A percentile compares a stretch with the other conserved stretches of the same genome.
Conservation (phyloP, 2,329 filamentous ascomycete genomes). For the Talaromyces sp. region DNA sequence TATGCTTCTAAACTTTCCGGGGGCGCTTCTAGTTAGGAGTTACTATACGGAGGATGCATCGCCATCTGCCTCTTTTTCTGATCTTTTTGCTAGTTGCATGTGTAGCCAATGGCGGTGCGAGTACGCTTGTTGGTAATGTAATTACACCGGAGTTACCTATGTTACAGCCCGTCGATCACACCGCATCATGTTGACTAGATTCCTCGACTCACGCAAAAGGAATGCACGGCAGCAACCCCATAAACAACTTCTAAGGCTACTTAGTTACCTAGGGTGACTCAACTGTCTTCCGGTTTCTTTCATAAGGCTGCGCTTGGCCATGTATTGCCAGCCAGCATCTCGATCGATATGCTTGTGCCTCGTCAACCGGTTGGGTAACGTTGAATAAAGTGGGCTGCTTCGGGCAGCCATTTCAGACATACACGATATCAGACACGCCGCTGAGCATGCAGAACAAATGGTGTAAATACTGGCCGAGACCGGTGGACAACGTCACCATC, state of each 20-base stretch:
- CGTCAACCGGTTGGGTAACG: constrained; percentile 1
- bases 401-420: constrained; percentile 5
- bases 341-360: background rate
- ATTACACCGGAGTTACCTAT: background rate
- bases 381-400: constrained; percentile 8
- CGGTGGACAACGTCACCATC: background rate
- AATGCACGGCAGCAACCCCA: too few species aligned
- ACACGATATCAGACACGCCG: too few species aligned
- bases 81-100: background rate
- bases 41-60: too few species aligned
- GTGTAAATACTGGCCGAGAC: background rate
- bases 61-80: background rate
- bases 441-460: background rate
- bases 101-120: background rate
- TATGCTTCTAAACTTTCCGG: background rate
- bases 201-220: background rate
- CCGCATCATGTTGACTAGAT: background rate
- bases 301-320: constrained; percentile 1
- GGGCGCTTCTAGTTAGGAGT: background rate
- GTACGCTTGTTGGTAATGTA: background rate
- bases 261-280: background rate
- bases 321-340: constrained; percentile 2
- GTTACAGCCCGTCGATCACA: background rate
- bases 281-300: background rate
- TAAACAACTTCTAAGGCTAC: too few species aligned